Conservation (phyloP, 176 grass and related monocot genomes). For the Phyllostachys edulis region DNA sequence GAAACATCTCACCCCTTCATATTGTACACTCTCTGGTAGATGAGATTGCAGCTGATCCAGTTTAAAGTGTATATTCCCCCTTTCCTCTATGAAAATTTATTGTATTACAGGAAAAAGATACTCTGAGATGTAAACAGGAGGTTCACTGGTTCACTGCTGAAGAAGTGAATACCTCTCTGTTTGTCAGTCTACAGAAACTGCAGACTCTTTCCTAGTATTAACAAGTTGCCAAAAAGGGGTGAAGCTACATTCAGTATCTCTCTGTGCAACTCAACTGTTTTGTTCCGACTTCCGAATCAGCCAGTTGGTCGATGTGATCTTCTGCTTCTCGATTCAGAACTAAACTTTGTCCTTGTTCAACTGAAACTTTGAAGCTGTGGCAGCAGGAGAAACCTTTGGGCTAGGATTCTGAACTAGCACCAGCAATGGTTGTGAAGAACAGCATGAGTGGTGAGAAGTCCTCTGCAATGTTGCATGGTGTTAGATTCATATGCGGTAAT, state of each 20-base stretch:
- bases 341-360: slow-evolving; percentile 36
- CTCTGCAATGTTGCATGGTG: slow-evolving; percentile 43
- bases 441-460: slow-evolving; percentile 32
- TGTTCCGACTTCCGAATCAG: slow-evolving; percentile 4
- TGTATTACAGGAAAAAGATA: not conserved
- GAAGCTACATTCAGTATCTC: not conserved
- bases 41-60: not conserved
- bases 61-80: not conserved
- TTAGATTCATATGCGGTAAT: slow-evolving; percentile 15
- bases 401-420: slow-evolving; percentile 79
- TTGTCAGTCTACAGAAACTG: not conserved
- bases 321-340: not conserved
- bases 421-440: slow-evolving; percentile 51
- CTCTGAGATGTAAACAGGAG: not conserved
- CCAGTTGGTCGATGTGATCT: slow-evolving; percentile 16
- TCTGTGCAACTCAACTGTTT: not conserved
- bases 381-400: slow-evolving; percentile 15
- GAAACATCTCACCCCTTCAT: not conserved
- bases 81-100: slow-evolving; percentile 13
- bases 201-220: not conserved
- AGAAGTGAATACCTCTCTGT: slow-evolving; percentile 1
- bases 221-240: slow-evolving; percentile 10
- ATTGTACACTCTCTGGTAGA: not conserved
- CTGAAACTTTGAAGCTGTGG: slow-evolving; percentile 21
- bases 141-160: not conserved